Conservation (phyloP, 768 basidiomycete genomes). For the Cystobasidium tubakii region DNA sequence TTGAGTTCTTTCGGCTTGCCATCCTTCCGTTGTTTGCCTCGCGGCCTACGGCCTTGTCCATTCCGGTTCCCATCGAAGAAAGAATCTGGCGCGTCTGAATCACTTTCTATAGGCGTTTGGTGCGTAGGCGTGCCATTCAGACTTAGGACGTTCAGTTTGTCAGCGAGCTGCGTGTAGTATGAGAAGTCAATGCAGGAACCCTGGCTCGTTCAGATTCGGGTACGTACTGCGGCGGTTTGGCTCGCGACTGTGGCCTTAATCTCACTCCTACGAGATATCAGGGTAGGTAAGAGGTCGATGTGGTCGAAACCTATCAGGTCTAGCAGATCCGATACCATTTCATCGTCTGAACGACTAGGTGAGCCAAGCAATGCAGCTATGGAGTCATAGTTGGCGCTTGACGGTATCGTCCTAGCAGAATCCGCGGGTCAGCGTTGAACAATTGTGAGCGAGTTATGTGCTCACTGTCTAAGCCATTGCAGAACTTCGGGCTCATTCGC, state of each 20-base stretch:
- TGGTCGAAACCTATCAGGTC: slow-evolving; percentile 80
- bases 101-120: slow-evolving; percentile 27
- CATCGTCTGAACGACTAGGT: slow-evolving; percentile 54
- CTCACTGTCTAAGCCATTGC: slow-evolving; percentile 1
- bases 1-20: slow-evolving; percentile 30
- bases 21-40: slow-evolving; percentile 11
- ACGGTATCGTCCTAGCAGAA: not conserved
- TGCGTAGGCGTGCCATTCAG: not conserved
- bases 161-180: not conserved
- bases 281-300: slow-evolving; percentile 68
- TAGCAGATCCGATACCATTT: slow-evolving; percentile 68
- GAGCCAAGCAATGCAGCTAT: slow-evolving; percentile 12
- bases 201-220: not conserved
- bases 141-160: not conserved
- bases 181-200: not conserved
- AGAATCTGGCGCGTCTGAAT: slow-evolving; percentile 35
- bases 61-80: slow-evolving; percentile 26
- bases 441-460: not conserved
- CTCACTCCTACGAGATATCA: slow-evolving; percentile 58
- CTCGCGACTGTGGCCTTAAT: slow-evolving; percentile 47
- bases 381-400: not conserved
- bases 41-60: not conserved
- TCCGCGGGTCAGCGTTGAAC: not conserved
- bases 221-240: not conserved
- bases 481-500: not conserved